A percentile compares a stretch with the other conserved stretches of the same genome.
phyloP scores from a whole-genome alignment of 2,329 filamentous ascomycete species.

The Cladosporium velox region DNA sequence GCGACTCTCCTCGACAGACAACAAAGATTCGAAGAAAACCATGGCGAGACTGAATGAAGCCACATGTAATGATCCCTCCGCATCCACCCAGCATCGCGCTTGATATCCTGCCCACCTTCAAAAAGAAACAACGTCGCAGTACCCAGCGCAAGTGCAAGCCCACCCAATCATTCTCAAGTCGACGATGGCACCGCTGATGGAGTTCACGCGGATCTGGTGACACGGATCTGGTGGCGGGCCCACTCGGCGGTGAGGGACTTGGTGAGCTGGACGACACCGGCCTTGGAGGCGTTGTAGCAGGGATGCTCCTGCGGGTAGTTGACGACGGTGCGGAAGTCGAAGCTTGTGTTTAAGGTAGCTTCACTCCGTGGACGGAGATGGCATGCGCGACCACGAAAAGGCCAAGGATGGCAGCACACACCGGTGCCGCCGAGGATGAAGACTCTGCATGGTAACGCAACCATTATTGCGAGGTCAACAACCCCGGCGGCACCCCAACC shows the following conservation, averaged over 20 bases:
- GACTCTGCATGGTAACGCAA: not conserved
- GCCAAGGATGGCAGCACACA: not conserved
- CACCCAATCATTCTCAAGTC: not conserved
- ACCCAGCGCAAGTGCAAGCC: not conserved
- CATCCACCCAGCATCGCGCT: not conserved
- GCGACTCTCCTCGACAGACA: not conserved
- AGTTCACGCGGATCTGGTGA: conserved; percentile 57
- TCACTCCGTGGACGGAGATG: conserved; percentile 29
- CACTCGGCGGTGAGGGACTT: conserved; percentile 82
- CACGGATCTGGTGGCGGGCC: conserved; percentile 77
- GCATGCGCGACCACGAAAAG: not conserved
- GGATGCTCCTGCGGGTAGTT: conserved; percentile 70
- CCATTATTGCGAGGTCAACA: not conserved
- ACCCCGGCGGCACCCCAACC: not conserved
- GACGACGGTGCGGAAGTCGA: conserved; percentile 44
- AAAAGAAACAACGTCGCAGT: not conserved
- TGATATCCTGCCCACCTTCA: not conserved
- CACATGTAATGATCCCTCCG: not conserved
- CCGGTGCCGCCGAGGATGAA: not conserved
- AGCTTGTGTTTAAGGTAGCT: conserved; percentile 43
- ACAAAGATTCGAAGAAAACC: not conserved
- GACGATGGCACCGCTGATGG: conserved; percentile 59
- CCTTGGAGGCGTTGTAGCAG: conserved; percentile 83
- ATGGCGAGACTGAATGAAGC: not conserved
- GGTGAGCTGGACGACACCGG: conserved; percentile 74